Base-by-base conservation (phyloP, 2,329 filamentous ascomycete species). In the Colletotrichum sp. region DNA sequence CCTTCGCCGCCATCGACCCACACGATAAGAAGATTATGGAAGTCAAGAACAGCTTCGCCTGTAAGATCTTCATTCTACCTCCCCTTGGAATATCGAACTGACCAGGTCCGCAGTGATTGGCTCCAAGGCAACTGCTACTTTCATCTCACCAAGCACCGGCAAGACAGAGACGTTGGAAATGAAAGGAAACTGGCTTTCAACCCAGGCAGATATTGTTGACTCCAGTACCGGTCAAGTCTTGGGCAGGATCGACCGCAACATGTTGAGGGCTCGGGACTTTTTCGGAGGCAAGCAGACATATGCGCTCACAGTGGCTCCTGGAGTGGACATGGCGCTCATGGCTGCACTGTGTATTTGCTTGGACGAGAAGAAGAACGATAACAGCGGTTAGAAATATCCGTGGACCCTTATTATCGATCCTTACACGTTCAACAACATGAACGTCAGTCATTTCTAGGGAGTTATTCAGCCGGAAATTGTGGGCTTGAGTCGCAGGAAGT, bases 311-410 rank as follows among this genome's bases (percentile, higher is more conserved):
- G 88, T 95, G 8, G 92, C 92, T 2, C 91, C 93, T 0, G 90
- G 90, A 19, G 90, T 94, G 8, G 93, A 95, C 80, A 88, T 93
- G 83, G 89, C 91, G 6, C 80, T 95, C 63, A 89, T 95, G 78
- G 91, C 88, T 0, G 93, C 93, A 13, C 85, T 95, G 80, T 94
- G 92, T 80, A 92, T 95, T 69, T 92, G 90, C 76, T 84, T 95
- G 76, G 93, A 95, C 78, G 92, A 94, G 87, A 90, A 89, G 85
- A 90, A 93, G 44, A 84, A 84, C 29, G 83, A 85, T 16, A 74
- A 80, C 7, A 39, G 57, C 27, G 68, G 55, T 8, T 73, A 27
- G 29, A 2, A n/a, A 15, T 19, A 30, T 4, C 25, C 25, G 25
- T 25, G 25, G 25, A 25, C 29, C 12, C 9, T 4, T 27, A 5